These are phyloP conservation scores for Eleusine coracana DNA, from an alignment of 176 grass and related monocot genomes.

Conservation along the genomic window DNA sequence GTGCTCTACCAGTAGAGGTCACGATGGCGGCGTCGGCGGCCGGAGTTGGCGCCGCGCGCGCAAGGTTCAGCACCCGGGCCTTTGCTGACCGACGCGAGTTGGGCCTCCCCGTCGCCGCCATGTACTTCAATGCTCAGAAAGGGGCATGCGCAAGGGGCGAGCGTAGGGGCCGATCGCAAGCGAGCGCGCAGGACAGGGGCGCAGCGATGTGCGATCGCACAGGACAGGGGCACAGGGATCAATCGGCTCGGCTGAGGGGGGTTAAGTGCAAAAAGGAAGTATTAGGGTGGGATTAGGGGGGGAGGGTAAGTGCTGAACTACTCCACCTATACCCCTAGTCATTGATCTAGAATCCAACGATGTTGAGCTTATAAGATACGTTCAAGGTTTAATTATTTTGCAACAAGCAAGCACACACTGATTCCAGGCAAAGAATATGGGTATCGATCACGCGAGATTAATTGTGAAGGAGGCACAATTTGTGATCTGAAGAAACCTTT, in stretches of 20 bases:
- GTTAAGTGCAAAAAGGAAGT: too few relatives aligned
- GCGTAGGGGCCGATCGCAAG: too few relatives aligned
- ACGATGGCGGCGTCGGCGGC: constrained; percentile 14
- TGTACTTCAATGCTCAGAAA: constrained; percentile 88
- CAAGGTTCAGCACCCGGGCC: constrained; percentile 65
- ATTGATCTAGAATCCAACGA: too few relatives aligned
- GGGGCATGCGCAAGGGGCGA: too few relatives aligned
- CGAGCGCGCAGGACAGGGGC: too few relatives aligned
- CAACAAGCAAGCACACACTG: neutral
- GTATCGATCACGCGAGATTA: neutral
- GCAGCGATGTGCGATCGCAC: too few relatives aligned
- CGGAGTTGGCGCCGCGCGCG: neutral
- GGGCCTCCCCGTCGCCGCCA: constrained; percentile 67
- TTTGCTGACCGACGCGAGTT: constrained; percentile 64
- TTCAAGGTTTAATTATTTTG: neutral
- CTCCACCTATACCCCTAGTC: too few relatives aligned
- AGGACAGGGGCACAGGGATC: too few relatives aligned
- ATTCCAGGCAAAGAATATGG: neutral
- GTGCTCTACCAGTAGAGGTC: constrained; percentile 78
- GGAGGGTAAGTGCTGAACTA: too few relatives aligned
- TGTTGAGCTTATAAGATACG: too few relatives aligned
- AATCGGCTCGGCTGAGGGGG: too few relatives aligned
- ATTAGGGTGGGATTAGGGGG: too few relatives aligned
- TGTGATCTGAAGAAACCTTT: neutral
- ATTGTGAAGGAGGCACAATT: neutral